These are phyloP conservation scores for Moniliophthora roreri DNA, from an alignment of 1,284 basidiomycete species.

Conservation along the genomic window DNA sequence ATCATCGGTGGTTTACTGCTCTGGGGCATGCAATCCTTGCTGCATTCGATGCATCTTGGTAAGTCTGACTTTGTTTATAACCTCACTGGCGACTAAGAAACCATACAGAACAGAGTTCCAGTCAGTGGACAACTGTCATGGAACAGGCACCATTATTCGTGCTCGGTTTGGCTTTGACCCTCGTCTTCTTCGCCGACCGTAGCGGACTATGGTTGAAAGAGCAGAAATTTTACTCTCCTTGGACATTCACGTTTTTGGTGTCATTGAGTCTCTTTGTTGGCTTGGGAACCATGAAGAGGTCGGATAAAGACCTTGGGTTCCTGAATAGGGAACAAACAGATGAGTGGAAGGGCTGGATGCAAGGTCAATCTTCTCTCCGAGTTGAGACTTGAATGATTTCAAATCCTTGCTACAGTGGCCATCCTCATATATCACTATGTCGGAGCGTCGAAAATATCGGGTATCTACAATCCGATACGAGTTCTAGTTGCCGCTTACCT, in stretches of 20 bases:
- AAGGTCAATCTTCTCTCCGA: constrained; percentile 52
- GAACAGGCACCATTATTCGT: constrained; percentile 49
- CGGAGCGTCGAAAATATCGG: constrained; percentile 83
- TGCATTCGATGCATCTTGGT: constrained; percentile 24
- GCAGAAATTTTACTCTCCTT: constrained; percentile 77
- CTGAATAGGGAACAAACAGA: constrained; percentile 90
- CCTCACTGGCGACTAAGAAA: background rate
- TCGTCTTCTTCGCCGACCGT: constrained; percentile 80
- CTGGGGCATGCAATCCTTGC: constrained; percentile 56
- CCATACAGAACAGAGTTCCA: constrained; percentile 6
- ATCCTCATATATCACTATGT: constrained; percentile 90
- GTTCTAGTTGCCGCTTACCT: constrained; percentile 87
- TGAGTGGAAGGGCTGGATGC: constrained; percentile 98
- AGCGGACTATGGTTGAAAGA: constrained; percentile 85
- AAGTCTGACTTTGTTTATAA: background rate
- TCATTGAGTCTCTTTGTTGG: constrained; percentile 58
- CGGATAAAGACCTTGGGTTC: constrained; percentile 83
- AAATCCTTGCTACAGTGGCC: constrained; percentile 48
- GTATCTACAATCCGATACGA: constrained; percentile 88
- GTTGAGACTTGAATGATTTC: background rate
- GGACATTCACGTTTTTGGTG: constrained; percentile 64
- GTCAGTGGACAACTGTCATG: constrained; percentile 5
- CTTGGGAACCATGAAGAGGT: constrained; percentile 63
- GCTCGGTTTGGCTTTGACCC: constrained; percentile 63
- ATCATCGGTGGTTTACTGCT: constrained; percentile 51